These are phyloP conservation scores for Hygrophoropsis aurantiaca DNA, from an alignment of 768 basidiomycete genomes.

Conservation along the genomic window DNA sequence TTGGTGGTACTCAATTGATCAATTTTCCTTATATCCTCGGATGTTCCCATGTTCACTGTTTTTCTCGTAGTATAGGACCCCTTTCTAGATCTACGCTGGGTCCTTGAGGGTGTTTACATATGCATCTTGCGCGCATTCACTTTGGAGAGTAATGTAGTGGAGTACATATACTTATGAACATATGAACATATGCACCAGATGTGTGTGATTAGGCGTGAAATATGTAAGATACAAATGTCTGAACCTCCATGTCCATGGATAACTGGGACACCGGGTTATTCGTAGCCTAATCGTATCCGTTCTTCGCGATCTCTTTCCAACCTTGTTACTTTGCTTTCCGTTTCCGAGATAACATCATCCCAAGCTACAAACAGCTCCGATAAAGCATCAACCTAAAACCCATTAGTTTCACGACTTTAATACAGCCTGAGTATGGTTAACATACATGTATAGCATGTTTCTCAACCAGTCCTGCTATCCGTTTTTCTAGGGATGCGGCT, in stretches of 20 bases:
- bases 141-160: slow-evolving; percentile 16
- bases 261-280: slow-evolving; percentile 22
- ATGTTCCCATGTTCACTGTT: slow-evolving; percentile 12
- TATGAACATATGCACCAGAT: slow-evolving; percentile 1
- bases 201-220: not conserved
- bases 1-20: slow-evolving; percentile 8
- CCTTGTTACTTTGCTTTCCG: slow-evolving; percentile 56
- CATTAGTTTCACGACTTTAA: not conserved
- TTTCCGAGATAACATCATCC: slow-evolving; percentile 74
- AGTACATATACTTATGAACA: slow-evolving; percentile 20
- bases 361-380: slow-evolving; percentile 85
- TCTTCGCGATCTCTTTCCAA: slow-evolving; percentile 65
- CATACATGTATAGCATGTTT: slow-evolving; percentile 70
- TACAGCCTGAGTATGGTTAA: not conserved
- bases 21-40: slow-evolving; percentile 6
- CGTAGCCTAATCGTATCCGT: slow-evolving; percentile 60
- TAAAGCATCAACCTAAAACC: slow-evolving; percentile 66
- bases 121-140: slow-evolving; percentile 5
- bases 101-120: slow-evolving; percentile 12
- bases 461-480: slow-evolving; percentile 65
- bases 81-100: slow-evolving; percentile 11
- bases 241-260: not conserved
- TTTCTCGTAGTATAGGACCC: slow-evolving; percentile 18
- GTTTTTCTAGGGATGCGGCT: slow-evolving; percentile 62
- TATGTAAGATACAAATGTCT: slow-evolving; percentile 2